Percentiles rank a stretch among this genome's conserved stretches.
Evolutionary conservation across 2,329 filamentous ascomycete genomes (phyloP).

Genomic region (Fusarium nygamai): DNA sequence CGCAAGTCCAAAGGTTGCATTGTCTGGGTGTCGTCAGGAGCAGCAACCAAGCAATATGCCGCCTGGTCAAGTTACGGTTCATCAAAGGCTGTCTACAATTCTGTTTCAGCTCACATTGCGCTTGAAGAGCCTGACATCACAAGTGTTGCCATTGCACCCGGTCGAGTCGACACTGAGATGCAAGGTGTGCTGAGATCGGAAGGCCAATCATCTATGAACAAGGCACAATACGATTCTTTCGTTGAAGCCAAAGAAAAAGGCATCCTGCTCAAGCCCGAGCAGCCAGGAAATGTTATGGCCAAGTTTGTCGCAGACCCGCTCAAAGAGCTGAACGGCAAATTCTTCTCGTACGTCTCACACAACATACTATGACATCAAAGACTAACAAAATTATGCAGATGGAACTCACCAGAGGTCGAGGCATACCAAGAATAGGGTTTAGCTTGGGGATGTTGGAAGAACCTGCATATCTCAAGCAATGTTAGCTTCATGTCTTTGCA

Average conservation of each 20-base stretch:
- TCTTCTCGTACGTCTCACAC: slow-evolving; percentile 67
- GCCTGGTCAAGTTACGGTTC: slow-evolving; percentile 86
- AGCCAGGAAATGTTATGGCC: slow-evolving; percentile 88
- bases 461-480: slow-evolving; percentile 37
- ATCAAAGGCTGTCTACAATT: slow-evolving; percentile 85
- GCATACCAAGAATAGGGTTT: slow-evolving; percentile 58
- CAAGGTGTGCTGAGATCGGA: slow-evolving; percentile 80
- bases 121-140: slow-evolving; percentile 82
- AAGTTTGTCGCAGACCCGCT: slow-evolving; percentile 74
- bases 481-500: slow-evolving; percentile 35
- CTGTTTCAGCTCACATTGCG: slow-evolving; percentile 76
- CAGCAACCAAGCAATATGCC: slow-evolving; percentile 71
- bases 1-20: slow-evolving; percentile 76
- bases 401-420: slow-evolving; percentile 58
- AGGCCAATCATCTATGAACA: slow-evolving; percentile 60
- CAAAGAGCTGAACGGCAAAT: slow-evolving; percentile 77
- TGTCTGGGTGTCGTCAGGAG: slow-evolving; percentile 83
- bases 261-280: slow-evolving; percentile 80
- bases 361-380: neutral
- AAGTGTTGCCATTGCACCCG: slow-evolving; percentile 78
- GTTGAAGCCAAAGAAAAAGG: slow-evolving; percentile 74
- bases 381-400: slow-evolving; percentile 45
- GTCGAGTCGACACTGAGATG: slow-evolving; percentile 90
- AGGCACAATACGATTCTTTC: slow-evolving; percentile 73
- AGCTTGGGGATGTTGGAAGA: neutral